A percentile compares a stretch with the other conserved stretches of the same genome.
phyloP scores from a whole-genome alignment of 177 flowering plant species.

The Vitis hybrid region DNA sequence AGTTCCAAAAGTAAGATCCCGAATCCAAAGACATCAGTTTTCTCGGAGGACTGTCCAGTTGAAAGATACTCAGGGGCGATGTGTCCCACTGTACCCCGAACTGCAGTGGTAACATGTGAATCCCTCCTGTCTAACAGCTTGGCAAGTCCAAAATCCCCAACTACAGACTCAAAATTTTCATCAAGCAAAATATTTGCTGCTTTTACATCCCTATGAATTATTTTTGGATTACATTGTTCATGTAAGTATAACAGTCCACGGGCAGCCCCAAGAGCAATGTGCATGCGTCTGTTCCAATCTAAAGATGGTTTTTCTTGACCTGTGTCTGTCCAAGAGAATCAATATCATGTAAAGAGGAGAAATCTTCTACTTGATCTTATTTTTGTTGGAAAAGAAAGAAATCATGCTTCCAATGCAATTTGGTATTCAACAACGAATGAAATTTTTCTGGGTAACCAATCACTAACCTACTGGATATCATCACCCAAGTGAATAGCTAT shows the following conservation, averaged over 20 bases:
- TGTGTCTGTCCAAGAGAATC: slow-evolving; percentile 43
- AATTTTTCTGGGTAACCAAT: too few relatives aligned
- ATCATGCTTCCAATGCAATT: not conserved
- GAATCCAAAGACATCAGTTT: slow-evolving; percentile 96
- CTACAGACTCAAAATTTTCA: slow-evolving; percentile 91
- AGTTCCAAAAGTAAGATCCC: slow-evolving; percentile 94
- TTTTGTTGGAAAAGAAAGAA: not conserved
- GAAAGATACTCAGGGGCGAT: slow-evolving; percentile 98
- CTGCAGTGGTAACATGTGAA: slow-evolving; percentile 98
- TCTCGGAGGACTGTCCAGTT: slow-evolving; percentile 97
- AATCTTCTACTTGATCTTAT: not conserved
- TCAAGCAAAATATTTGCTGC: slow-evolving; percentile 96
- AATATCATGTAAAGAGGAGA: slow-evolving; percentile 1
- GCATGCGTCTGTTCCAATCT: slow-evolving; percentile 86
- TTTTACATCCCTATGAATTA: slow-evolving; percentile 96
- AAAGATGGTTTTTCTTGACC: slow-evolving; percentile 57
- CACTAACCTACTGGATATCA: too few relatives aligned
- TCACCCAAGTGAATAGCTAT: too few relatives aligned
- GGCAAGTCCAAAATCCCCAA: slow-evolving; percentile 97
- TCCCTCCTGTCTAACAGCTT: slow-evolving; percentile 80
- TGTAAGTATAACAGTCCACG: slow-evolving; percentile 91
- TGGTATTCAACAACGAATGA: too few relatives aligned
- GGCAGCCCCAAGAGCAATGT: slow-evolving; percentile 85
- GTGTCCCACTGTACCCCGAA: slow-evolving; percentile 93
- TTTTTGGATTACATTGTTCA: slow-evolving; percentile 88